These are phyloP conservation scores for Kwoniella sp. DNA, from an alignment of 768 basidiomycete species.

Conservation along the genomic window DNA sequence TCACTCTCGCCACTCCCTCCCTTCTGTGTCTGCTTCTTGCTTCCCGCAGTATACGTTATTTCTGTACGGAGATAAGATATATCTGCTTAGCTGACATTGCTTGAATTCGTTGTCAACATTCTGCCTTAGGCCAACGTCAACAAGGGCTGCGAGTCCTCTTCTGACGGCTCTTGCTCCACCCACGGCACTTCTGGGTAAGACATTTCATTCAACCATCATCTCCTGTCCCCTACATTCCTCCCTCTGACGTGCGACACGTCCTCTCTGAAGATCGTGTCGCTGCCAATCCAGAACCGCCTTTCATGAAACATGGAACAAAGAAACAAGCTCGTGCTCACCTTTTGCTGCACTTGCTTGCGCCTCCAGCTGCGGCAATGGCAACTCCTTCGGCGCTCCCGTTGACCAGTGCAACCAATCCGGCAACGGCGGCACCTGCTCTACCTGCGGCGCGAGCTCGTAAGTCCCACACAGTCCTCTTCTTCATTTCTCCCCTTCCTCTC, in stretches of 20 bases:
- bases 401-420: slow-evolving; percentile 35
- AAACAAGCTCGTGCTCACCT: too few species aligned
- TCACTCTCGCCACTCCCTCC: not conserved
- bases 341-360: too few species aligned
- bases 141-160: slow-evolving; percentile 18
- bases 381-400: slow-evolving; percentile 9
- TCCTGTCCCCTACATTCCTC: not conserved
- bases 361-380: slow-evolving; percentile 2
- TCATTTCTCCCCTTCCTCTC: not conserved
- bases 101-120: not conserved
- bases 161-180: slow-evolving; percentile 23
- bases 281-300: too few species aligned
- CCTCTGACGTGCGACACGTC: too few species aligned
- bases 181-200: slow-evolving; percentile 17
- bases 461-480: slow-evolving; percentile 1
- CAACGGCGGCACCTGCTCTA: slow-evolving; percentile 24
- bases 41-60: too few species aligned
- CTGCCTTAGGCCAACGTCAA: slow-evolving; percentile 13
- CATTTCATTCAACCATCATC: not conserved
- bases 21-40: too few species aligned
- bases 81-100: not conserved
- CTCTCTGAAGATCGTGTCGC: too few species aligned
- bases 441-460: slow-evolving; percentile 26
- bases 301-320: too few species aligned
- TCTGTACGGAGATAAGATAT: too few species aligned